Evolutionary conservation across 768 basidiomycete species (phyloP).

Genomic region (Candolleomyces efflorescens): DNA sequence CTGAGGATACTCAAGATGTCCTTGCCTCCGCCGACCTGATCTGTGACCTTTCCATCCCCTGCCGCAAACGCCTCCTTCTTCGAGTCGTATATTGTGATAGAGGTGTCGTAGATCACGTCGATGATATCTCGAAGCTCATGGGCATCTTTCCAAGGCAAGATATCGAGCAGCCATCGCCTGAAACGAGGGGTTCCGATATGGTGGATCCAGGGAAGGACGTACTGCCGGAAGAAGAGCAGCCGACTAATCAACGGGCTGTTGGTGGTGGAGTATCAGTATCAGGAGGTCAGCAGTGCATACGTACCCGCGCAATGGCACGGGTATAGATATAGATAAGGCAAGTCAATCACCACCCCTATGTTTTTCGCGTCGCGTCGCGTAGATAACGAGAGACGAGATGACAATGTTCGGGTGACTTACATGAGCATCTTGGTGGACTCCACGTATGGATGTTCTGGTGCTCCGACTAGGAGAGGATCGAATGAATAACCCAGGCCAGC

Average conservation of each 20-base stretch:
- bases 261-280: too few species aligned
- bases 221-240: not conserved
- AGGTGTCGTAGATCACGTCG: constrained; percentile 30
- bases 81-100: constrained; percentile 29
- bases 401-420: constrained; percentile 3
- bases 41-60: constrained; percentile 28
- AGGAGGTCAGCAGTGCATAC: too few species aligned
- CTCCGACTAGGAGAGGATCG: constrained; percentile 9
- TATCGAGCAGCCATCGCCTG: constrained; percentile 30
- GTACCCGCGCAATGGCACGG: too few species aligned
- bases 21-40: constrained; percentile 32
- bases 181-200: constrained; percentile 25
- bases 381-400: too few species aligned
- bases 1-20: constrained; percentile 46
- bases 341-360: too few species aligned
- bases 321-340: too few species aligned
- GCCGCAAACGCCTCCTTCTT: constrained; percentile 33
- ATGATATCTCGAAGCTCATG: constrained; percentile 25
- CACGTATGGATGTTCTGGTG: constrained; percentile 7
- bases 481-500: constrained; percentile 26
- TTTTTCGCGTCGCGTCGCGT: too few species aligned
- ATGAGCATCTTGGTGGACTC: too few species aligned
- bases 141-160: constrained; percentile 25
- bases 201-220: constrained; percentile 12
- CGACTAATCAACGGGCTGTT: too few species aligned